phyloP scores from a whole-genome alignment of 2,329 filamentous ascomycete species.

The Ascocoryne sarcoides region DNA sequence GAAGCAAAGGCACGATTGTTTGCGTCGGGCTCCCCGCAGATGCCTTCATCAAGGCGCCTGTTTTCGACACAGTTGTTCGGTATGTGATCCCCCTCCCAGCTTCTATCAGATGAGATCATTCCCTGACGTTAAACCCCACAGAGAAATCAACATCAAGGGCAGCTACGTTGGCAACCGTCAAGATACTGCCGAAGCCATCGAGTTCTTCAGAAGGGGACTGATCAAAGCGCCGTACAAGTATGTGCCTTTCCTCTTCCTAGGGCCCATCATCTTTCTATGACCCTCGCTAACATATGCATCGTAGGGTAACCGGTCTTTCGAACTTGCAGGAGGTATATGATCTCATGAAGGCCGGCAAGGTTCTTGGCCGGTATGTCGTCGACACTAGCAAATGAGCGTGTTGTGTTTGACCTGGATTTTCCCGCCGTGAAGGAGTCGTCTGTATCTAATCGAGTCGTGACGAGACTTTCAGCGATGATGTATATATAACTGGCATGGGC shows the following conservation, averaged over 20 bases:
- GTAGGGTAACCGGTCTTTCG: constrained; percentile 54
- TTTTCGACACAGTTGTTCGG: constrained; percentile 74
- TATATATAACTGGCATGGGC: neutral
- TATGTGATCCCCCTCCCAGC: neutral
- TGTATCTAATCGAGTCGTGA: neutral
- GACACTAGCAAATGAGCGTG: constrained; percentile 55
- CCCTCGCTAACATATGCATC: neutral
- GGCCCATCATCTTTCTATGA: neutral
- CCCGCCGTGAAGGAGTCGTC: neutral
- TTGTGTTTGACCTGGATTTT: neutral
- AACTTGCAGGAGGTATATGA: constrained; percentile 59
- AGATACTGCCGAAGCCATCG: constrained; percentile 80
- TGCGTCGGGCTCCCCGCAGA: constrained; percentile 81
- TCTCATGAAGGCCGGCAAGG: constrained; percentile 55
- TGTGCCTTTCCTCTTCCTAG: neutral
- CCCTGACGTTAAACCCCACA: constrained; percentile 18
- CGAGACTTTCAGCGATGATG: neutral
- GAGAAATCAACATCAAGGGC: constrained; percentile 88
- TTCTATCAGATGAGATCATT: neutral
- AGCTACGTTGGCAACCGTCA: constrained; percentile 89
- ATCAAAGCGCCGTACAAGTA: constrained; percentile 85
- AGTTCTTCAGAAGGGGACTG: constrained; percentile 71
- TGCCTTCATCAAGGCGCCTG: constrained; percentile 71
- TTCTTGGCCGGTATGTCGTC: constrained; percentile 72
- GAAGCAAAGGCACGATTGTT: constrained; percentile 71